These are phyloP conservation scores for Marasmius oreades DNA, from an alignment of 1,284 basidiomycete species.

Conservation along the genomic window DNA sequence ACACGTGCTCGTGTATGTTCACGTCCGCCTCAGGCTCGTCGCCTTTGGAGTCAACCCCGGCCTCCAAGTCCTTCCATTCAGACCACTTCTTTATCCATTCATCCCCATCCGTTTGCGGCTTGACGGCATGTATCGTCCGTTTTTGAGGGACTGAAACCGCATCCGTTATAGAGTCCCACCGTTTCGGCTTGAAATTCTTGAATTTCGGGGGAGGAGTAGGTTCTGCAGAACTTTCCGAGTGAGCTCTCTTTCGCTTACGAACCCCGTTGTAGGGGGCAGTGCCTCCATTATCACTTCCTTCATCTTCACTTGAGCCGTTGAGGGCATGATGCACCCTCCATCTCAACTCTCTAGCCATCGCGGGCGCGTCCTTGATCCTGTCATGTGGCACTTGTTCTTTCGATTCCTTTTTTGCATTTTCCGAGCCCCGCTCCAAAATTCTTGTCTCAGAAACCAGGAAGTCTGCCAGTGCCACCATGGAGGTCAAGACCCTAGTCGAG, in stretches of 20 bases:
- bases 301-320: constrained; percentile 70
- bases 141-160: constrained; percentile 38
- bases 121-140: constrained; percentile 29
- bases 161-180: constrained; percentile 55
- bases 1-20: constrained; percentile 43
- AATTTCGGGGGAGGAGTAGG: constrained; percentile 36
- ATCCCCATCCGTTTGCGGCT: constrained; percentile 31
- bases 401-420: constrained; percentile 63
- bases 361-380: constrained; percentile 73
- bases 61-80: constrained; percentile 19
- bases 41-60: constrained; percentile 29
- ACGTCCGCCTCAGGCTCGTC: constrained; percentile 32
- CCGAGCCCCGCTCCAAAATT: constrained; percentile 61
- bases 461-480: constrained; percentile 65
- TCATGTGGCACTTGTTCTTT: constrained; percentile 81
- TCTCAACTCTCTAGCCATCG: constrained; percentile 75
- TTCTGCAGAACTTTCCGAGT: constrained; percentile 28
- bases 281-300: constrained; percentile 32
- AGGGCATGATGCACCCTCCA: constrained; percentile 72
- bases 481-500: constrained; percentile 63
- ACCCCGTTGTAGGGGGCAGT: constrained; percentile 20
- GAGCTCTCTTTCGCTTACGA: constrained; percentile 54
- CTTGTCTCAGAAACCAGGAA: constrained; percentile 80
- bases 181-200: constrained; percentile 62
- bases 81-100: constrained; percentile 28